A percentile compares a stretch with the other conserved stretches of the same genome.
phyloP scores from a whole-genome alignment of 1,284 basidiomycete species.

The Hymenochaete sp. region DNA sequence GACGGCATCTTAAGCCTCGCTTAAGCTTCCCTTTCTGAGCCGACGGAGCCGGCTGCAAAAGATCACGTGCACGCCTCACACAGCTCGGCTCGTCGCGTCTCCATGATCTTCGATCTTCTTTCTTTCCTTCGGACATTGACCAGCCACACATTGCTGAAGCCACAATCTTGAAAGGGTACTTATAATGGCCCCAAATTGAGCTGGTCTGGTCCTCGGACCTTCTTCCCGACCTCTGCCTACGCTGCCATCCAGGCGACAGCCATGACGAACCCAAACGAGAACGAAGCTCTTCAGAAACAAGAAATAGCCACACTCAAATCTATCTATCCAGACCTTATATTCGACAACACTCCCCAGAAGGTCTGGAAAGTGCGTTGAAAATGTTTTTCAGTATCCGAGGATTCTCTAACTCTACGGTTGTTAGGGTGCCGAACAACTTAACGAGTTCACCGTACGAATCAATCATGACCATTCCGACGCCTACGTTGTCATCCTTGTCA shows the following conservation, averaged over 20 bases:
- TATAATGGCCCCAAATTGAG: constrained; percentile 46
- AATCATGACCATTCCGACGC: constrained; percentile 55
- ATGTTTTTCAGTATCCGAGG: constrained; percentile 9
- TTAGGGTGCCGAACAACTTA: constrained; percentile 56
- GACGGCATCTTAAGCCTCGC: no score
- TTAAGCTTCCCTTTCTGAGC: no score
- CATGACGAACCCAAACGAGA: constrained; percentile 30
- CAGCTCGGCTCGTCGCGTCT: constrained; percentile 13
- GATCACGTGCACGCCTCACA: constrained; percentile 5
- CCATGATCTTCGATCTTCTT: background rate
- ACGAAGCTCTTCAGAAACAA: constrained; percentile 60
- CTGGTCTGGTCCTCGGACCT: constrained; percentile 61
- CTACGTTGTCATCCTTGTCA: constrained; percentile 56
- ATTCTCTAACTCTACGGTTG: constrained; percentile 11
- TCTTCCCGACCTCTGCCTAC: constrained; percentile 33
- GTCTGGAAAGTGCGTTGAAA: constrained; percentile 58
- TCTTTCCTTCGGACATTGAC: constrained; percentile 7
- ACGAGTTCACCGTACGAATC: constrained; percentile 67
- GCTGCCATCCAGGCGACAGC: background rate
- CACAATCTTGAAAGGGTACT: no score
- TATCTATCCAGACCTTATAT: constrained; percentile 69
- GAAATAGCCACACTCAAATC: constrained; percentile 72
- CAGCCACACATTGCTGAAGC: constrained; percentile 1
- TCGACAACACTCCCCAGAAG: constrained; percentile 61
- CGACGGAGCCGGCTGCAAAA: no score